Conservation (phyloP, 208 protist genomes). For the Lotmaria passim region DNA sequence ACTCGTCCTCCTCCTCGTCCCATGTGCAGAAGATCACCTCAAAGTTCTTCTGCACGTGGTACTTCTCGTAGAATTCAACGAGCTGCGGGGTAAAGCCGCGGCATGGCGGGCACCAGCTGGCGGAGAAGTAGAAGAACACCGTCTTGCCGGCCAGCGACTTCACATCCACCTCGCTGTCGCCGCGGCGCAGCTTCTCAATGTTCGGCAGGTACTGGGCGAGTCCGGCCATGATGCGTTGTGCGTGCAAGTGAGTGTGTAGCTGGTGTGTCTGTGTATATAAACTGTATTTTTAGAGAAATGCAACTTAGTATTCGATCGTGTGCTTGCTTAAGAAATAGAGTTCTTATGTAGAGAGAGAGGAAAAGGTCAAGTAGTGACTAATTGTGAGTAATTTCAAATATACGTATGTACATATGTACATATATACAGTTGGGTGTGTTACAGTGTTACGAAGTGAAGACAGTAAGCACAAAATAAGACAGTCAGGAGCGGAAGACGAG, state of each 20-base stretch:
- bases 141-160: slow-evolving; percentile 57
- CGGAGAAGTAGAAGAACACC: slow-evolving; percentile 92
- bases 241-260: neutral
- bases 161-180: slow-evolving; percentile 9
- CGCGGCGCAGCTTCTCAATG: slow-evolving; percentile 14
- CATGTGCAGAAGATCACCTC: slow-evolving; percentile 84
- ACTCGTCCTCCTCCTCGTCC: slow-evolving; percentile 81
- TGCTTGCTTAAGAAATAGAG: no score
- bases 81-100: slow-evolving; percentile 91
- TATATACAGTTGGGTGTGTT: neutral
- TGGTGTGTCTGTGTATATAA: no score
- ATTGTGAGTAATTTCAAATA: neutral
- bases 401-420: slow-evolving; percentile 22
- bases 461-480: no score
- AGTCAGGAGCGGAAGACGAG: no score
- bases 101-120: slow-evolving; percentile 95
- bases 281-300: no score
- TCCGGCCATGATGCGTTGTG: slow-evolving; percentile 13
- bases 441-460: no score
- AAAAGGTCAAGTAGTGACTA: no score
- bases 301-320: no score
- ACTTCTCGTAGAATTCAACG: slow-evolving; percentile 83
- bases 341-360: no score
- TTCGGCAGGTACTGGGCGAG: slow-evolving; percentile 14
- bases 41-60: slow-evolving; percentile 78